Evolutionary conservation across 1,284 basidiomycete genomes (phyloP), one percentile per base, ranked within the genome.

Genomic region (Cronartium quercuum): DNA sequence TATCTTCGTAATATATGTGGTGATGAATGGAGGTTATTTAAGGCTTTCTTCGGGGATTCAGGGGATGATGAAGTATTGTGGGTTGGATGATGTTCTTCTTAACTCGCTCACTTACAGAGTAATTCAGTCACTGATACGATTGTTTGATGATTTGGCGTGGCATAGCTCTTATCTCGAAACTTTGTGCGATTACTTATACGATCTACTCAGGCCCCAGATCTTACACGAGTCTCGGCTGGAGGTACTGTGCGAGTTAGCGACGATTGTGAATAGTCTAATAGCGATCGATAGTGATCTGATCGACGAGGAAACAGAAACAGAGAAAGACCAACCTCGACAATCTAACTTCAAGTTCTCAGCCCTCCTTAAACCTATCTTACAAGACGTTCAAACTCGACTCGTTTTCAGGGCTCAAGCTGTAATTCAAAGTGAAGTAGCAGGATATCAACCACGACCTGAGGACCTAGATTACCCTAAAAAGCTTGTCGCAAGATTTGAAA

Each of bases 331-430:
- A 9, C 34, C 42, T 42, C 3, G 3, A 4, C 34, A 3, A 9
- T 70, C 68, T 44, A 60, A 29, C n/a, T 73, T 73, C 29, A 64
- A 65, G 29, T 73, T 73, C 67, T 86, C 88, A 76, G 87, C 89
- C 68, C 83, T 96, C 6, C 83, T 96, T 55, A 87, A 90, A 80
- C 92, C 93, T 87, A 89, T 96, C 1, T 83, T 95, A 29, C 92
- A 95, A 81, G 94, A 96, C 80, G 92, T 92, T 1, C 94, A 96
- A 83, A 96, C 94, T 6, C 84, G 92, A 68, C 82, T 96, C 66
- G 92, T 96, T 78, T 96, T 96, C 85, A 90, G 94, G 80, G 93
- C 93, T 7, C 93, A 96, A 82, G 87, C 91, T 0, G 86, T 95
- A 64, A 88, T 96, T 61, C 90, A 94, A 80, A 86, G 87, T 38